Evolutionary conservation across 306 rosid genomes (phyloP).

Genomic region (Lathyrus oleraceus): DNA sequence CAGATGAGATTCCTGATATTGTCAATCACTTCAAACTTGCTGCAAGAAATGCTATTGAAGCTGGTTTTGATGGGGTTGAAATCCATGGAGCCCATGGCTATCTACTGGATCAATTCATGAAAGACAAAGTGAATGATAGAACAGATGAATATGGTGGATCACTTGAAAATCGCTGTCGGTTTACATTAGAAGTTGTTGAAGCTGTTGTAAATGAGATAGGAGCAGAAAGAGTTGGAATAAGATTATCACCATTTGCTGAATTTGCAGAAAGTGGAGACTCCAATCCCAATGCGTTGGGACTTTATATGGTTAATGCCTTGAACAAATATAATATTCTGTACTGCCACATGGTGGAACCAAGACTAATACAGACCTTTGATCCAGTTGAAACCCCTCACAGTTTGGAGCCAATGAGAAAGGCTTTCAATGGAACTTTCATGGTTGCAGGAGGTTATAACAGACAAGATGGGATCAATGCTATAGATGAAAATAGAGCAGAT

Average conservation of each 20-base stretch:
- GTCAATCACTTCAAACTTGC: conserved; percentile 55
- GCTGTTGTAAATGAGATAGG: conserved; percentile 9
- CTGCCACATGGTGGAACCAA: background rate
- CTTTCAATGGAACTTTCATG: background rate
- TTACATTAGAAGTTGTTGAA: background rate
- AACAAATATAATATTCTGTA: background rate
- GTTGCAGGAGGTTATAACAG: background rate
- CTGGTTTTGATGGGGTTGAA: conserved; percentile 84
- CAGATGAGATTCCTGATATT: conserved; percentile 50
- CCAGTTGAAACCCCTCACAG: background rate
- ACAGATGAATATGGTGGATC: background rate
- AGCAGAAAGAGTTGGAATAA: background rate
- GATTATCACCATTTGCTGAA: background rate
- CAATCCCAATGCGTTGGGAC: background rate
- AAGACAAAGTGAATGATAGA: conserved; percentile 36
- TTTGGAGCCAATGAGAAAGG: background rate
- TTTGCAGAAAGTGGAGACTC: background rate
- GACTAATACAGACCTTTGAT: background rate
- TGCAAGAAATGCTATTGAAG: conserved; percentile 54
- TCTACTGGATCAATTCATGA: conserved; percentile 63
- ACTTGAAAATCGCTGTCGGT: background rate
- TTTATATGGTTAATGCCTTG: background rate
- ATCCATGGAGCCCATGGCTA: conserved; percentile 72
- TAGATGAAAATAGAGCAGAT: background rate
- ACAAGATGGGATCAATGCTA: background rate